Evolutionary conservation across 371 early-diverging fungal species (phyloP), one percentile per base, ranked within the genome.

Genomic region (Polyrhizophydium stewartii): DNA sequence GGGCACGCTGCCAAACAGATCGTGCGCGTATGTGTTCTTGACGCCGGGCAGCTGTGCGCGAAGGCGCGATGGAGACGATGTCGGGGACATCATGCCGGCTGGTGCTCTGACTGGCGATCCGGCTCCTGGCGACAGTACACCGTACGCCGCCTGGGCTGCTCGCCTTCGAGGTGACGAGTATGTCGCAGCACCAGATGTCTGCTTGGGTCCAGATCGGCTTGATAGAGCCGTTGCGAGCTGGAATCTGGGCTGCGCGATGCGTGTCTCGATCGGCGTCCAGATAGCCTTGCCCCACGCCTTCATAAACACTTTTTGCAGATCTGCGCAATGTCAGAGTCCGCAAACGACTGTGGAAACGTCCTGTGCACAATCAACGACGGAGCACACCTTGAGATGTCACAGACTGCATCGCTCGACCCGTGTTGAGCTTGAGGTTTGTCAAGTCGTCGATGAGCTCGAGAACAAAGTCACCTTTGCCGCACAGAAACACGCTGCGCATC

Each of bases 391-490:
- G 40, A 40, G 40, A 40, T 40, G 40, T 40, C 12, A 40, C 19
- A 10, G 19, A 12, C 10, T 40, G 40, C 40, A 40, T 40, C 19
- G 40, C 10, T 10, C 40, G 40, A 40, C 40, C 12, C 10, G 12
- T 40, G 40, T 40, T 40, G 49, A 7, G 49, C 28, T 47, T 47
- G 64, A 88, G 73, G 22, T 62, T 65, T 0, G 75, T 73, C 60
- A 84, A 78, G n/a, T 78, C 85, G 7, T 83, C 79, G 46, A 90
- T 77, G 33, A 89, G 77, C 24, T 77, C 74, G 5, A 78, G 63
- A n/a, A 82, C 81, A 58, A 87, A 81, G 51, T 89, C 89, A 13
- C 90, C 90, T 64, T 86, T 77, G 35, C 84, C 86, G 16, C 89
- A 72, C 24, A 89, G 62, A 63, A 85, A 89, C 51, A 85, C 80